phyloP scores from a whole-genome alignment of 352 stramenopile genomes.

The Pseudoperonospora humuli region DNA sequence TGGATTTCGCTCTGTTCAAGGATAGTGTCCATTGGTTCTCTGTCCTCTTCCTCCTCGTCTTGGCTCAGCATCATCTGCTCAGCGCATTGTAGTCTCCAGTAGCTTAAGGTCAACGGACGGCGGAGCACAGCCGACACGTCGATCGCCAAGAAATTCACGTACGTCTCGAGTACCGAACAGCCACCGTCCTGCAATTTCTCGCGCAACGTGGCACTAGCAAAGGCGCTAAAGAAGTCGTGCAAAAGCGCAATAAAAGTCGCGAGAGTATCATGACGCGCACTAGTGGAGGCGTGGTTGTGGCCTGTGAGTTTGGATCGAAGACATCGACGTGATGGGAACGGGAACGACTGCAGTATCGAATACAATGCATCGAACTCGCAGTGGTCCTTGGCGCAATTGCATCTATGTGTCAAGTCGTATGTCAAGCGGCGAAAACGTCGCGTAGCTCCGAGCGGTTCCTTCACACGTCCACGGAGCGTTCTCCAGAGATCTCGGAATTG shows the following conservation, averaged over 20 bases:
- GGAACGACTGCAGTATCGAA: constrained; percentile 25
- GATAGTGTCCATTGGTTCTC: constrained; percentile 1
- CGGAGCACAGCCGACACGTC: constrained; percentile 21
- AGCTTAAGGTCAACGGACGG: constrained; percentile 35
- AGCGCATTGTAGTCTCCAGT: constrained; percentile 50
- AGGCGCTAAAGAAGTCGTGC: constrained; percentile 35
- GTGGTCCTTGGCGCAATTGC: constrained; percentile 23
- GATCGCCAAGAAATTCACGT: constrained; percentile 36
- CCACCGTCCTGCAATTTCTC: constrained; percentile 30
- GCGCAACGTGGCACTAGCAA: constrained; percentile 24
- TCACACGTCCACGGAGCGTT: constrained; percentile 20
- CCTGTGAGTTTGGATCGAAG: constrained; percentile 24
- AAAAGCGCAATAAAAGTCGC: constrained; percentile 36
- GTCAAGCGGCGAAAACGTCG: constrained; percentile 5
- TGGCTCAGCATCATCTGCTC: constrained; percentile 44
- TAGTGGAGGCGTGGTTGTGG: constrained; percentile 23
- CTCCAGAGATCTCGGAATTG: constrained; percentile 60
- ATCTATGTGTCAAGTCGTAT: constrained; percentile 11
- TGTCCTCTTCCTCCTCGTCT: constrained; percentile 16
- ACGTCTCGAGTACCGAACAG: constrained; percentile 41
- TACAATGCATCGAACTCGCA: constrained; percentile 45
- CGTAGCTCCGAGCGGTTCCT: neutral
- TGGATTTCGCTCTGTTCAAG: constrained; percentile 15
- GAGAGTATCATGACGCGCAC: constrained; percentile 30
- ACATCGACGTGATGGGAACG: constrained; percentile 31